A percentile compares a stretch with the other conserved stretches of the same genome.
These are phyloP conservation scores for Eragrostis nindensis DNA, from an alignment of 176 grass and related monocot species.

Conservation along the genomic window DNA sequence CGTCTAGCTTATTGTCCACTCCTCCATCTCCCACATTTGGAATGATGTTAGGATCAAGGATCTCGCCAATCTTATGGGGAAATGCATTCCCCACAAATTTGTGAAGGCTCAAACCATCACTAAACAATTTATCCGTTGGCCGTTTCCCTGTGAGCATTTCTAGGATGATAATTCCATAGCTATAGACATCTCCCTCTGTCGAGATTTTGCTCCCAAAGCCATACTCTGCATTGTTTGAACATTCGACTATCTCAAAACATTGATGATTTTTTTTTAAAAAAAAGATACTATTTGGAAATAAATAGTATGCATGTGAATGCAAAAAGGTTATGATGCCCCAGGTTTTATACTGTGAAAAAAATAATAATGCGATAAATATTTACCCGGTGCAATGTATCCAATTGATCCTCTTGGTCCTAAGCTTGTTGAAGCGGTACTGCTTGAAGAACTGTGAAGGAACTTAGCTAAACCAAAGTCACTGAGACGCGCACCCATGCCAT, in stretches of 20 bases:
- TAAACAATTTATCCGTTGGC: background rate
- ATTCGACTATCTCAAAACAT: no score
- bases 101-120: background rate
- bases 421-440: background rate
- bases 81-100: background rate
- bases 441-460: background rate
- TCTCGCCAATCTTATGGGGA: background rate
- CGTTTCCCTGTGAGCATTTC: background rate
- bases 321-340: background rate
- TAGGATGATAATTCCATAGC: background rate
- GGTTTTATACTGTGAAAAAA: background rate
- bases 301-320: background rate
- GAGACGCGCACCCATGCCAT: background rate
- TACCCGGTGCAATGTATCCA: constrained; percentile 1
- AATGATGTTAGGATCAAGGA: background rate
- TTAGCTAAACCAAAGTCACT: background rate
- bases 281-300: background rate
- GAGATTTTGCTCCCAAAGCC: background rate
- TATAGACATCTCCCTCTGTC: background rate
- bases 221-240: background rate
- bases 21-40: background rate
- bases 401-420: constrained; percentile 1
- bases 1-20: background rate
- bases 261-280: no score
- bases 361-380: background rate